Base-by-base conservation (phyloP, 2,329 filamentous ascomycete species). In the Xylariaceae sp. region DNA sequence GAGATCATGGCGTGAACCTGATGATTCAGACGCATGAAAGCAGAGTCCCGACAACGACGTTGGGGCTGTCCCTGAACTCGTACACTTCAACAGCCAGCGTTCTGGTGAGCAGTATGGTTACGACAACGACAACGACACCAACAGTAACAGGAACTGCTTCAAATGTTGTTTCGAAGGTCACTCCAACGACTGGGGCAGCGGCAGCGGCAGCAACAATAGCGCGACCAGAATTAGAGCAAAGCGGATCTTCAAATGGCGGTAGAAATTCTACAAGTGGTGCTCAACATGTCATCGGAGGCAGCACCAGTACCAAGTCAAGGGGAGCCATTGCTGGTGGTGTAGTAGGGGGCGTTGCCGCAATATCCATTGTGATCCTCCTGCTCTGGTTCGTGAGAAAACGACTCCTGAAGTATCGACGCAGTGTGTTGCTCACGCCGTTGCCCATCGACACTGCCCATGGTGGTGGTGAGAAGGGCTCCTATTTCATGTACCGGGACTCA, bases 351-450 rank as follows among this genome's bases (percentile, higher is more conserved):
- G 68, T 82, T 1, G 76, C 78, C 0, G 71, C 76, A n/a, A 63
- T 80, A 42, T 74, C 75, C 2, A 59, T 84, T 13, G 65, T 82
- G 18, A 76, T 73, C 0, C 75, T 84, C 47, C 62, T 82, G 2
- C 64, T 82, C 8, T 85, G 80, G 81, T 74, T 81, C 62, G 77
- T 76, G 74, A 73, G 76, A 53, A 79, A 79, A 62, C 74, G 75
- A 49, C 62, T 70, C 55, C 65, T 74, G 51, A 73, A 74, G 64
- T 76, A 74, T 66, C 75, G 78, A 44, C 75, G 77, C 58, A 81
- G 76, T 69, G 80, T 78, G 0, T 72, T 81, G 2, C 71, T 82
- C 34, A 82, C 80, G 2, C 79, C 80, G 0, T 70, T 82, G 8
- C 77, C 76, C 17, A 64, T 72, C 1, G 72, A 73, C 1, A 70